Base-by-base conservation (phyloP, 176 grass and related monocot species). In the Microstegium vimineum region DNA sequence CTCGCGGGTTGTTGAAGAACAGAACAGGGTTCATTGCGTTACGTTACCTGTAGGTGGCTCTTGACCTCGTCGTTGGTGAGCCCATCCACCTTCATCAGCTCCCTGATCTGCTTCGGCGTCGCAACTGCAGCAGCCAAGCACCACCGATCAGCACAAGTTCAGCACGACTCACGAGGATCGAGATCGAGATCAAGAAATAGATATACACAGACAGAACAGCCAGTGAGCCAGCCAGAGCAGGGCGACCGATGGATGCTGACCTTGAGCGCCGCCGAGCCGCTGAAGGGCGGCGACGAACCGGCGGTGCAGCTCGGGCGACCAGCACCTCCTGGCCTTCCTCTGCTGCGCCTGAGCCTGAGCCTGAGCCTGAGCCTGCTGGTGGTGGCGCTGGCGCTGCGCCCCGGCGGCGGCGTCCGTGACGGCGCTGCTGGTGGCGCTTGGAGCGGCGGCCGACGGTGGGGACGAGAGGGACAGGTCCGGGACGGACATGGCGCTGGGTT, bases 61-160 rank as follows among this genome's bases (percentile, higher is more conserved):
- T 97, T 97, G 23, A 97, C 94, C 83, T 97, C 94, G 20, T 97
- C 94, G 36, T 97, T 97, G 2, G 94, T 97, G 35, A 97, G 91
- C 49, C 87, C 94, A 33, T 97, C 92, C 31, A 97, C 94, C 78
- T 94, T 97, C 94, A 97, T 97, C 80, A 92, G 49, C 66, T 97
- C 91, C 59, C 94, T 90, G 64, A 97, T 97, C 82, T 94, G 94
- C 87, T 97, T 97, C 2, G 94, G 94, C 76, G 94, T 97, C 11
- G 94, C 92, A 11, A 79, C 94, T 97, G 78, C 81, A 77, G 6
- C 1, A 13, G 10, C 25, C 4, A 5, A 10, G 5, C 47, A 20
- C 16, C 33, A 33, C 33, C 16, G n/a, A 5, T 0, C 0, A 1
- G 4, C 59, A 5, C 46, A 6, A 54, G 11, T 57, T 57, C 22